Evolutionary conservation across 2,329 filamentous ascomycete species (phyloP), one percentile per base, ranked within the genome.

Genomic region (Plenodomus biglobosus): DNA sequence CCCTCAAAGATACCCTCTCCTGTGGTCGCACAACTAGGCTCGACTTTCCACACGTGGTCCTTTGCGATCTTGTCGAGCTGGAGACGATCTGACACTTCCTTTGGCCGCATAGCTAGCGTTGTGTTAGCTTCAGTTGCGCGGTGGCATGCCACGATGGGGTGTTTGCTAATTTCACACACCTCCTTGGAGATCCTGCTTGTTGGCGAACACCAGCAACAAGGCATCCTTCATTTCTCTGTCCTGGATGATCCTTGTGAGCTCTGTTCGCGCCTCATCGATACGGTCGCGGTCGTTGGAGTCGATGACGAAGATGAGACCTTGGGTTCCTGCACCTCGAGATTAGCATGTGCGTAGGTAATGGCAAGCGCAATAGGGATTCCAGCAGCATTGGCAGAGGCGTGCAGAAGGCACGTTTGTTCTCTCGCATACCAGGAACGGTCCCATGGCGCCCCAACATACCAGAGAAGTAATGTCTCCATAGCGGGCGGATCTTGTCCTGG

Each of bases 401-500:
- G 51, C 55, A 41, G 46, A 38, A 41, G 40, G 50, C 53, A 46
- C 51, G 49, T 60, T 46, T 41, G 48, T 42, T 24, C 37, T 55
- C 55, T 58, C 57, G 63, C 67, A 64, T 71, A 71, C 65, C 64
- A 59, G 60, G 55, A 55, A 60, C 55, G 44, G 50, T 52, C 27
- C 53, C 53, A 22, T 56, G 47, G 30, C 48, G 52, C 19, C 55
- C 59, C 54, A 64, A 66, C 65, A 67, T 95, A 72, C 75, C 76
- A 80, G 95, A 92, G 86, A 97, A 99, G 83, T 99, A 99, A 79
- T 97, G 94, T 81, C 94, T 91, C 94, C 94, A 99, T 73, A 99
- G 83, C 73, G 94, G 94, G 76, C 94, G 86, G 75, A 99, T 99
- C 89, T 97, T 97, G 86, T 99, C 94, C 83, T 99, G 94, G 77